phyloP scores from a whole-genome alignment of 768 basidiomycete genomes.

The Tylopilus intermedius region DNA sequence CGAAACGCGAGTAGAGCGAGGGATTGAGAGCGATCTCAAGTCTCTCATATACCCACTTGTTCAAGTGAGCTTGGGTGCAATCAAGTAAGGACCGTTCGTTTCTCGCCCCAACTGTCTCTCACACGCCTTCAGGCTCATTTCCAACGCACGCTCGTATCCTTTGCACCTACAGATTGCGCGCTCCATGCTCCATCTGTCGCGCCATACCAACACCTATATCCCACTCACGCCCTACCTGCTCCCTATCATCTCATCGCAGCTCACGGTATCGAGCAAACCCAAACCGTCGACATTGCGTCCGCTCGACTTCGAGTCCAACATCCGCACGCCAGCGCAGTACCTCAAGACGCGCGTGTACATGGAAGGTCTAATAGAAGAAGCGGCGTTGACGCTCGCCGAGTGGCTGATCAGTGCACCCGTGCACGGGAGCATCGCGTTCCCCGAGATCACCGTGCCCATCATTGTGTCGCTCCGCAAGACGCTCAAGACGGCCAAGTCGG shows the following conservation, averaged over 20 bases:
- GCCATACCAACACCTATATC: constrained; percentile 80
- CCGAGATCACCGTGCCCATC: constrained; percentile 83
- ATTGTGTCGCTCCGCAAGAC: constrained; percentile 65
- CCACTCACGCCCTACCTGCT: constrained; percentile 85
- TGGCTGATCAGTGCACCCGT: constrained; percentile 70
- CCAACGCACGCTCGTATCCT: constrained; percentile 88
- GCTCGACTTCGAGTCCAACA: constrained; percentile 80
- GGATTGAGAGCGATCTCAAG: constrained; percentile 70
- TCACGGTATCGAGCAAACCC: constrained; percentile 62
- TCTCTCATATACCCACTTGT: constrained; percentile 94
- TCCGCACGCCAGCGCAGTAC: constrained; percentile 86
- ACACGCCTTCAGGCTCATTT: constrained; percentile 62
- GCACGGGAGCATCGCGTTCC: constrained; percentile 87
- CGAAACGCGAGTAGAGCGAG: constrained; percentile 46
- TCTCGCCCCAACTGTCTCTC: background rate
- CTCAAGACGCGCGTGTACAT: constrained; percentile 80
- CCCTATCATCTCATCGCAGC: constrained; percentile 74
- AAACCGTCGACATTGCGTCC: constrained; percentile 85
- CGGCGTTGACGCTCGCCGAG: constrained; percentile 71
- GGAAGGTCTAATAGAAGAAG: constrained; percentile 81
- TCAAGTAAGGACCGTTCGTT: constrained; percentile 56
- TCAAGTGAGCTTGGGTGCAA: constrained; percentile 88
- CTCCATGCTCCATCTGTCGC: constrained; percentile 80
- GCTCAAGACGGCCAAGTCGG: constrained; percentile 57
- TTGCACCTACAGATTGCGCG: constrained; percentile 91